Base-by-base conservation (phyloP, 2,329 filamentous ascomycete species). In the Eurotiales sp. region DNA sequence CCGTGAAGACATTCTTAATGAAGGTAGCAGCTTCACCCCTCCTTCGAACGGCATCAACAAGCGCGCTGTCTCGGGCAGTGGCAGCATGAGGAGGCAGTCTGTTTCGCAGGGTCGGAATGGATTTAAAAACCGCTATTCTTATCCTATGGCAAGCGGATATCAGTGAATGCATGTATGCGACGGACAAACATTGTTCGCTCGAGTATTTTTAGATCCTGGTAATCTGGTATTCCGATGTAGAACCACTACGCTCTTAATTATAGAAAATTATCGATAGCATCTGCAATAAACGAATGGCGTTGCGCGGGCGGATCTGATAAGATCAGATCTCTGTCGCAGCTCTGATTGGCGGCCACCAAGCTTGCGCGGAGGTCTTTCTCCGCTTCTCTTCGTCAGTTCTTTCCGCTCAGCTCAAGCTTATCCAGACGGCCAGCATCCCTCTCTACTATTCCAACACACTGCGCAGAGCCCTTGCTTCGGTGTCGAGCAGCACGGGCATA, bases 71-170 rank as follows among this genome's bases (percentile, higher is more conserved):
- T 39, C 40, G n/a, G 19, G 21, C 2, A 30, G 22, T 14, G 50
- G 43, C 3, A 22, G 29, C n/a, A 17, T 49, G 4, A 32, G 39
- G 7, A 21, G 46, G 23, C 40, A 40, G 39, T 45, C 51, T 27
- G 22, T 25, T 44, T 53, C 51, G 8, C 34, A 52, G 12, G 22
- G 23, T 6, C 32, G 17, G n/a, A 53, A 53, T 47, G 45, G 51
- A 37, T 49, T 40, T 49, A 37, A 43, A 17, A 53, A 49, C 8
- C 51, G 51, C n/a, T 53, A 49, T 22, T 53, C 51, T 17, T 53
- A 49, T 49, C 51, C 51, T 22, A 17, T 39, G 25, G 30, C 36
- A 32, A 15, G 30, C n/a, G 4, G 51, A 49, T 15, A 8, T n/a
- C n/a, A n/a, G n/a, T n/a, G n/a, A n/a, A 2, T 37, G 6, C 8